Evolutionary conservation across 2,329 filamentous ascomycete species (phyloP), one percentile per base, ranked within the genome.

Genomic region (Fusarium austroafricanum): DNA sequence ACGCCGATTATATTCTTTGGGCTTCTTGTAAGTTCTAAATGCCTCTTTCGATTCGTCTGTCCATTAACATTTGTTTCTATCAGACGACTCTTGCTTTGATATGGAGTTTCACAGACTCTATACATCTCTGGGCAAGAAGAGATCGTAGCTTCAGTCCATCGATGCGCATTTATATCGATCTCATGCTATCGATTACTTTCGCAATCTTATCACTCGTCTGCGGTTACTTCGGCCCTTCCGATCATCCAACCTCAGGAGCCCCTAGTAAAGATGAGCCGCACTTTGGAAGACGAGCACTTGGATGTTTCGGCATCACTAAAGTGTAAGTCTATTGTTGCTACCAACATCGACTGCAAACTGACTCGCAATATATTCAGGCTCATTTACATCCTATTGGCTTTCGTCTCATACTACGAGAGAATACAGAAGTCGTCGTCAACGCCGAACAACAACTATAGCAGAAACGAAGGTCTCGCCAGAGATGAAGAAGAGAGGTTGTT

Each of bases 191-290:
- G 6, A 3, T 45, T 26, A 23, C 39, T 9, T 67, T 67, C 20
- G 11, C 23, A 4, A 26, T 29, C 17, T 43, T 59, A 5, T 63
- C 64, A 15, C 29, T 31, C 12, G 3, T 43, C 20, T 29, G 6
- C 15, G 62, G 50, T 21, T 58, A 58, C 29, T 49, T 67, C 37
- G 56, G 57, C 18, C 43, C 42, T 10, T 3, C 23, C 11, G 56
- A 67, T 21, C 62, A 29, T 18, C 23, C 47, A 18, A 33, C 33
- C 5, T 23, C 62, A n/a, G 52, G 26, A 4, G 28, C 29, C n/a
- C 61, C 62, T 8, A 66, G 42, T 5, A 55, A 45, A 29, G 64
- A 67, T n/a, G 64, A 67, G 35, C 46, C 62, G 28, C 64, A 63
- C 42, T 43, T 58, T 18, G 51, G 51, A 49, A 56, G 39, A 23